phyloP scores from a whole-genome alignment of 495 filamentous ascomycete species.

The Neurospora hispaniola region DNA sequence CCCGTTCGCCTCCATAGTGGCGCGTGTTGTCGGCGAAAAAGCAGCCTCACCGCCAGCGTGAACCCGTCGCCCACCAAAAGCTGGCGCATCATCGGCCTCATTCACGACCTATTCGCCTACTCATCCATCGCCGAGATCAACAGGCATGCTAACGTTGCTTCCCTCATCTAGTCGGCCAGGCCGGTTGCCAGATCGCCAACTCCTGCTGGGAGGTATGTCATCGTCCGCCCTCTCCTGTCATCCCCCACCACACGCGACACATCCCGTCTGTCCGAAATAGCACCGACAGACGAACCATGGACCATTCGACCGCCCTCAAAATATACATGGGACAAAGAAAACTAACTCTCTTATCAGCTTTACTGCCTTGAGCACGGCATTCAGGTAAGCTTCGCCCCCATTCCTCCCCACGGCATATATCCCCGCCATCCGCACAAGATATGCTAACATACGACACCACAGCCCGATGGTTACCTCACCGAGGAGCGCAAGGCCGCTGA shows the following conservation, averaged over 20 bases:
- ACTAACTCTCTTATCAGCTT: slow-evolving; percentile 48
- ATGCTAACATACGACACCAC: slow-evolving; percentile 9
- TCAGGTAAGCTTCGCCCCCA: slow-evolving; percentile 50
- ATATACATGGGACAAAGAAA: not conserved
- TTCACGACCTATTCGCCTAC: not conserved
- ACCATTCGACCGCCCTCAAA: not conserved
- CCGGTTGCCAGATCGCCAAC: slow-evolving; percentile 99
- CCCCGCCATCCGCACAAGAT: not conserved
- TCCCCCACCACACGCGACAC: not conserved
- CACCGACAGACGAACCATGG: not conserved
- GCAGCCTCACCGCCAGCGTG: slow-evolving; percentile 21
- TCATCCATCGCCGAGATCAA: not conserved
- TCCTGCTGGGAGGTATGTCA: slow-evolving; percentile 96
- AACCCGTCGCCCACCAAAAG: not conserved
- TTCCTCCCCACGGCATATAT: slow-evolving; percentile 33
- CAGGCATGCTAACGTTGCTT: slow-evolving; percentile 25
- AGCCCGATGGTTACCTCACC: slow-evolving; percentile 98
- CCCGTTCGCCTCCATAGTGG: not conserved
- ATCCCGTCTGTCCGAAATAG: not conserved
- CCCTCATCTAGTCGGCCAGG: slow-evolving; percentile 79
- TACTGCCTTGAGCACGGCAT: slow-evolving; percentile 99
- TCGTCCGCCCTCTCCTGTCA: not conserved
- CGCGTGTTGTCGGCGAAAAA: slow-evolving; percentile 19
- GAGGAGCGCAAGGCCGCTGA: slow-evolving; percentile 91
- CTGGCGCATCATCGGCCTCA: slow-evolving; percentile 2